Base-by-base conservation (phyloP, 345 rosid species). In the Balakata baccata region DNA sequence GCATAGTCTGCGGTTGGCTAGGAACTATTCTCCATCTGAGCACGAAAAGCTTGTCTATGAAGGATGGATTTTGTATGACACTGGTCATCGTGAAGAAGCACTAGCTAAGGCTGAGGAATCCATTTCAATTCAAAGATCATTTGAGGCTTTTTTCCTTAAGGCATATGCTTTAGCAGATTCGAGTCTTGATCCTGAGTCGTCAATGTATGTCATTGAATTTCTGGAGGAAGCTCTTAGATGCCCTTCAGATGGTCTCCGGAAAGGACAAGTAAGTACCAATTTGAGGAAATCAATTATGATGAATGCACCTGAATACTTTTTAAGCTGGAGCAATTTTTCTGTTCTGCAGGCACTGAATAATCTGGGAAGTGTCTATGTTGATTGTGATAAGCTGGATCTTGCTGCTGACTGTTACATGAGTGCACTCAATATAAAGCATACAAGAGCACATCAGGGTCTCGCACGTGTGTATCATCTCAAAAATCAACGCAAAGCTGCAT, bases 91-190 rank as follows among this genome's bases (percentile, higher is more conserved):
- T 0, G 95, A 90, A 82, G 98, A 92, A 81, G 98, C 98, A 17
- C 83, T 94, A 56, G 91, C 90, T 22, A 94, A 86, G 85, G 98
- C 97, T 0, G 98, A 92, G 85, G 89, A 89, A 72, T 92, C 98
- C 66, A 86, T 94, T 73, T 79, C 89, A 66, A 82, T 82, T 23
- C 96, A 94, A 75, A 88, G 98, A 79, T 94, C 98, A 22, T 94
- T 94, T 59, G 98, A 94, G 79, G 98, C 98, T 3, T 92, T 89
- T 75, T 94, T 94, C 81, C 95, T 94, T 69, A 92, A 94, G 84
- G 98, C 98, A 47, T 94, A 92, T 72, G 89, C 86, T 63, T 81
- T 94, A 60, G 90, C 98, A 4, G 94, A 90, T 77, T 81, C 92
- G 1, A 86, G 81, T 37, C 88, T 85, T 13, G 89, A 90, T 78